Evolutionary conservation across 805 yeast genomes (phyloP).

Genomic region (Metschnikowia aberdeeniae): DNA sequence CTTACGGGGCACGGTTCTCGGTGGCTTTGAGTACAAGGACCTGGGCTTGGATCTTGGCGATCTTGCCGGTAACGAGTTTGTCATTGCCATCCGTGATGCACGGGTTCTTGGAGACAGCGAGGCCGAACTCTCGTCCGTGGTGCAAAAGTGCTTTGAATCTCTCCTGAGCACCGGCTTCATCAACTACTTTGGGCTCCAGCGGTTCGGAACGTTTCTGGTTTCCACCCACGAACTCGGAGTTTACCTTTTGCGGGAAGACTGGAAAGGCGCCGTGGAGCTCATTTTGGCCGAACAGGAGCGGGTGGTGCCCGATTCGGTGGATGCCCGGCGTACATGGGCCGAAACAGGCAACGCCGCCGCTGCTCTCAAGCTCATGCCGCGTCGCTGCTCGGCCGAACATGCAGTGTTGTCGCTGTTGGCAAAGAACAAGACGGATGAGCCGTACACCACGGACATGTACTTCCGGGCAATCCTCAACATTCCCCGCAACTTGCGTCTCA

Average conservation of each 20-base stretch:
- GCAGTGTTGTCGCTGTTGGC: slow-evolving; percentile 61
- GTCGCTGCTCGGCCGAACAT: slow-evolving; percentile 80
- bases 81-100: slow-evolving; percentile 78
- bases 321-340: slow-evolving; percentile 80
- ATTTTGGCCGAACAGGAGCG: slow-evolving; percentile 82
- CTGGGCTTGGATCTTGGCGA: slow-evolving; percentile 71
- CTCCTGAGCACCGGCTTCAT: slow-evolving; percentile 72
- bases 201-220: slow-evolving; percentile 93
- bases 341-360: slow-evolving; percentile 59
- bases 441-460: slow-evolving; percentile 51
- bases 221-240: slow-evolving; percentile 88
- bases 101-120: slow-evolving; percentile 25
- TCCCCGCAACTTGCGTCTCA: slow-evolving; percentile 86
- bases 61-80: slow-evolving; percentile 82
- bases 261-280: slow-evolving; percentile 76
- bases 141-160: slow-evolving; percentile 52
- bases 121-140: slow-evolving; percentile 38
- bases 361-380: slow-evolving; percentile 78
- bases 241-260: slow-evolving; percentile 62
- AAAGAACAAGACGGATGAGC: slow-evolving; percentile 42
- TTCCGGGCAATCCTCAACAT: slow-evolving; percentile 81
- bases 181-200: slow-evolving; percentile 96
- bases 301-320: slow-evolving; percentile 76
- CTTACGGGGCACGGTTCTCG: slow-evolving; percentile 72
- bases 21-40: slow-evolving; percentile 70